A percentile compares a stretch with the other conserved stretches of the same genome.
These are phyloP conservation scores for Insectozyma bohioensis DNA, from an alignment of 1,139 yeast species.

Conservation along the genomic window DNA sequence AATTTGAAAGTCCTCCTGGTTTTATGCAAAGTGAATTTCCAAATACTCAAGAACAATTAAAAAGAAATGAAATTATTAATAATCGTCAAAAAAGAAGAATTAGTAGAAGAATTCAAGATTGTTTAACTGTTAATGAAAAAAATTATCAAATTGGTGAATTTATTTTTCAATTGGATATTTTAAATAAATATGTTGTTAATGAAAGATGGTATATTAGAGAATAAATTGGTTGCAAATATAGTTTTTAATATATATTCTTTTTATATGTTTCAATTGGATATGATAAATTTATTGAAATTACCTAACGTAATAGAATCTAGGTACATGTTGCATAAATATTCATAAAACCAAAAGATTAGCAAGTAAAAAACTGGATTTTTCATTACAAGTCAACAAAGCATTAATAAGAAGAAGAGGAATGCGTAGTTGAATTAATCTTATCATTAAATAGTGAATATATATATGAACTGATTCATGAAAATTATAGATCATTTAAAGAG, in stretches of 20 bases:
- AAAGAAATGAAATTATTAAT: constrained; percentile 17
- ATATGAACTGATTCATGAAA: too few species aligned
- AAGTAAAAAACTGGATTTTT: too few species aligned
- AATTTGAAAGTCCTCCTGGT: constrained; percentile 65
- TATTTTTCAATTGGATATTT: constrained; percentile 17
- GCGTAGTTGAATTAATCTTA: too few species aligned
- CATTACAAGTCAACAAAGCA: too few species aligned
- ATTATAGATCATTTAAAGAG: too few species aligned
- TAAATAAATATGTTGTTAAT: constrained; percentile 17
- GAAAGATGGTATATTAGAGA: constrained; percentile 12
- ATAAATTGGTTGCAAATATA: constrained; percentile 3
- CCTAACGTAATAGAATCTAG: too few species aligned
- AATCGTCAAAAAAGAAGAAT: constrained; percentile 21
- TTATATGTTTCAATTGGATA: too few species aligned
- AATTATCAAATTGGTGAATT: constrained; percentile 19
- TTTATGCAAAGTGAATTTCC: constrained; percentile 65
- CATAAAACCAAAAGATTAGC: too few species aligned
- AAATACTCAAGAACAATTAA: constrained; percentile 48
- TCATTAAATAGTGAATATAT: too few species aligned
- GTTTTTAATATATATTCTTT: neutral
- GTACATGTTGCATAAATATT: too few species aligned
- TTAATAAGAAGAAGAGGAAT: too few species aligned
- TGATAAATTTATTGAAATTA: too few species aligned
- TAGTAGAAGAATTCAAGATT: constrained; percentile 18
- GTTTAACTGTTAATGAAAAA: constrained; percentile 13